phyloP scores from a whole-genome alignment of 1,284 basidiomycete species.

The Irpex rosettiformis region DNA sequence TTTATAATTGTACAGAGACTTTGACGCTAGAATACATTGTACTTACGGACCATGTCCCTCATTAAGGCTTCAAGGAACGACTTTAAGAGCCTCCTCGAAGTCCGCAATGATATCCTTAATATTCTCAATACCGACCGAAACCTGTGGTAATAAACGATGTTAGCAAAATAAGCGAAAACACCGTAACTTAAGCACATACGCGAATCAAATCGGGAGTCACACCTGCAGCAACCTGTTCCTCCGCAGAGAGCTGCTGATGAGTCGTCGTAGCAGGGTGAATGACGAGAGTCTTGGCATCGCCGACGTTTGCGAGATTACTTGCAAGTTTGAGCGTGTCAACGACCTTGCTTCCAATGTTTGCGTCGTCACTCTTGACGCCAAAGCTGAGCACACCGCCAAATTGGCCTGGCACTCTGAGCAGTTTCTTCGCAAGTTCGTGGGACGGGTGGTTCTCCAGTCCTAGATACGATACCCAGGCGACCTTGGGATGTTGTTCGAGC shows the following conservation, averaged over 20 bases:
- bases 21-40: background rate
- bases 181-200: no score
- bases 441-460: constrained; percentile 68
- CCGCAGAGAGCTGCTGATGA: constrained; percentile 71
- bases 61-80: constrained; percentile 14
- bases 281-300: constrained; percentile 80
- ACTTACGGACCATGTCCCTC: background rate
- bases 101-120: constrained; percentile 86
- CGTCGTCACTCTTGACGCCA: constrained; percentile 68
- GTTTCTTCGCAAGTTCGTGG: constrained; percentile 56
- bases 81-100: constrained; percentile 61
- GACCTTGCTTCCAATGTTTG: constrained; percentile 55
- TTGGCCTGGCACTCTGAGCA: constrained; percentile 47
- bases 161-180: background rate
- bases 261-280: constrained; percentile 86
- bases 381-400: constrained; percentile 84
- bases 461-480: constrained; percentile 83
- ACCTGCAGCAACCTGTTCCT: constrained; percentile 69
- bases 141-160: constrained; percentile 30
- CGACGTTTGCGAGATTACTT: constrained; percentile 77
- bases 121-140: constrained; percentile 80
- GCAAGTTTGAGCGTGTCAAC: constrained; percentile 78
- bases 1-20: background rate
- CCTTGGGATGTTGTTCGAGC: constrained; percentile 68
- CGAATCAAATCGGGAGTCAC: constrained; percentile 82